Evolutionary conservation across 208 protist species (phyloP).

Genomic region (Porcisia deanei): DNA sequence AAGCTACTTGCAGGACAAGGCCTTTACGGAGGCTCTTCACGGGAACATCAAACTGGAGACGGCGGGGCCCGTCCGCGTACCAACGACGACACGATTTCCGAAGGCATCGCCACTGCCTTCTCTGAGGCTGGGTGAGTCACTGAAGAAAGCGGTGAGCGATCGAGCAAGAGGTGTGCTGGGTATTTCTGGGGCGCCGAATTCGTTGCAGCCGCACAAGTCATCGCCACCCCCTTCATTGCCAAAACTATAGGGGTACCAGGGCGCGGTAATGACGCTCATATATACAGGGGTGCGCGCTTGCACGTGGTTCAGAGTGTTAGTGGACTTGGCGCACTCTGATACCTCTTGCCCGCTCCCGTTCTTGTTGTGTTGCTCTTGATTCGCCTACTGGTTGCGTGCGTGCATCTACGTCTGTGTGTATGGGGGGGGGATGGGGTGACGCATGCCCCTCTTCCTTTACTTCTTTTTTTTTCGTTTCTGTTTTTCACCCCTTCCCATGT

Average conservation of each 20-base stretch:
- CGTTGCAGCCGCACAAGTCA: conserved; percentile 2
- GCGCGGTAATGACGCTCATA: not conserved
- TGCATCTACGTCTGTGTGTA: no score
- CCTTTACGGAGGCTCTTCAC: conserved; percentile 40
- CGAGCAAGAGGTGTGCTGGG: not conserved
- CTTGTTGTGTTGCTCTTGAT: not conserved
- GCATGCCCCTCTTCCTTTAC: not conserved
- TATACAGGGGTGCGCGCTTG: not conserved
- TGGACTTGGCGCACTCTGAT: not conserved
- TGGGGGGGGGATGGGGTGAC: no score
- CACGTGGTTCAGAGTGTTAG: not conserved
- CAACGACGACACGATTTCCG: conserved; percentile 1
- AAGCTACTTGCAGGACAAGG: conserved; percentile 74
- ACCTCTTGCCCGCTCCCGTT: conserved; percentile 5
- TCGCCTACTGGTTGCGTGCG: not conserved
- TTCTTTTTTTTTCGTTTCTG: not conserved
- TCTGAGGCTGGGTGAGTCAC: not conserved
- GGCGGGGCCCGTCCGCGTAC: not conserved
- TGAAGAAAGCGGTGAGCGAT: not conserved
- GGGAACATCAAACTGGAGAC: conserved; percentile 3
- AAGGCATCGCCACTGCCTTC: not conserved
- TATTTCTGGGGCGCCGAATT: not conserved
- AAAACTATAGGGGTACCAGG: not conserved
- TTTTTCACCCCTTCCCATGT: not conserved
- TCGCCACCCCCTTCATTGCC: conserved; percentile 5